phyloP scores from a whole-genome alignment of 2,329 filamentous ascomycete species.

The Westerdykella aurantiaca region DNA sequence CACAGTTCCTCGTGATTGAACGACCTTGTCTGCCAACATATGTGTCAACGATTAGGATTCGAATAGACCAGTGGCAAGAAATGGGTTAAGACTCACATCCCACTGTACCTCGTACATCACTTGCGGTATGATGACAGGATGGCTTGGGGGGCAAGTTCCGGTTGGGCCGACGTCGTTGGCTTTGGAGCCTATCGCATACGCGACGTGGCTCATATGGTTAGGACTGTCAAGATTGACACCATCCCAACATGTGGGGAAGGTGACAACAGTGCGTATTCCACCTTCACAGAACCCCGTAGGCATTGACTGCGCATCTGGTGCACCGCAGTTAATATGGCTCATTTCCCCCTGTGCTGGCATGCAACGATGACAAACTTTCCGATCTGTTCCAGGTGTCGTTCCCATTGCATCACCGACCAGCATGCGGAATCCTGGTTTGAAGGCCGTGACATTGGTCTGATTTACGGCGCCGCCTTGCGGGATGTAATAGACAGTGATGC shows the following conservation, averaged over 20 bases:
- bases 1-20: slow-evolving; percentile 11
- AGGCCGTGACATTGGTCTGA: slow-evolving; percentile 48
- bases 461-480: slow-evolving; percentile 8
- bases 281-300: slow-evolving; percentile 40
- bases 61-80: neutral
- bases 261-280: slow-evolving; percentile 59
- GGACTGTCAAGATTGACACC: slow-evolving; percentile 52
- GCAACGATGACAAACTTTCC: slow-evolving; percentile 24
- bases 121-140: slow-evolving; percentile 25
- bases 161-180: slow-evolving; percentile 23
- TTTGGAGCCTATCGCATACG: slow-evolving; percentile 5
- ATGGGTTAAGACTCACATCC: slow-evolving; percentile 8
- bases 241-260: slow-evolving; percentile 71
- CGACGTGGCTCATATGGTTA: slow-evolving; percentile 42
- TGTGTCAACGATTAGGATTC: neutral
- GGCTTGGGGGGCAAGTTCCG: slow-evolving; percentile 19
- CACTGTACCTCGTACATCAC: slow-evolving; percentile 30
- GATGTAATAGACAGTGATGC: slow-evolving; percentile 27
- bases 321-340: slow-evolving; percentile 18
- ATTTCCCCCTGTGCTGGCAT: slow-evolving; percentile 18
- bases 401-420: slow-evolving; percentile 7
- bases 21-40: slow-evolving; percentile 4
- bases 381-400: neutral
- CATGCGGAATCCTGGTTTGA: slow-evolving; percentile 49
- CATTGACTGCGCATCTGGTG: slow-evolving; percentile 1